Percentiles rank a stretch among this genome's conserved stretches.
phyloP scores from a whole-genome alignment of 116 monocot genomes.

The Thalassia testudinum region DNA sequence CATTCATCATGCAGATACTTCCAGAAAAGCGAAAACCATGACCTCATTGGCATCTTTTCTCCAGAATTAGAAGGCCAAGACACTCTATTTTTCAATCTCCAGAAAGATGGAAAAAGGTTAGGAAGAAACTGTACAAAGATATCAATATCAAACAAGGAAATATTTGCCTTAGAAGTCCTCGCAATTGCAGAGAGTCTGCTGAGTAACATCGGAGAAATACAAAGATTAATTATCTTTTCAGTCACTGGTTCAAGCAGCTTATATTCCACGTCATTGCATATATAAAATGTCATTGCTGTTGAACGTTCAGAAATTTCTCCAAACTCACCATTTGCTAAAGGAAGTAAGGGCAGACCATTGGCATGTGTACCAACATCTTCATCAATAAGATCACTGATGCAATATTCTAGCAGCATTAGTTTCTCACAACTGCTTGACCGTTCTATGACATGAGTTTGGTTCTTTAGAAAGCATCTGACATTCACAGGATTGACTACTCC shows the following conservation, averaged over 20 bases:
- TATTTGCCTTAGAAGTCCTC: conserved; percentile 29
- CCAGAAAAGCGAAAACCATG: conserved; percentile 93
- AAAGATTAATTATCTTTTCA: conserved; percentile 55
- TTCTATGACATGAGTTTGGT: conserved; percentile 13
- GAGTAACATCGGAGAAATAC: conserved; percentile 35
- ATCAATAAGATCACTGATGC: conserved; percentile 55
- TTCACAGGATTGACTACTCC: conserved; percentile 49
- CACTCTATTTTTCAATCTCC: conserved; percentile 62
- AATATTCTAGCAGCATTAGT: conserved; percentile 78
- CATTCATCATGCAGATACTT: conserved; percentile 49
- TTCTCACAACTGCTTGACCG: conserved; percentile 36
- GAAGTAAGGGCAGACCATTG: conserved; percentile 71
- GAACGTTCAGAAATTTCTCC: conserved; percentile 37
- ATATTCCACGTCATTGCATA: conserved; percentile 75
- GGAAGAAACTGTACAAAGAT: conserved; percentile 57
- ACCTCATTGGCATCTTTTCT: conserved; percentile 19
- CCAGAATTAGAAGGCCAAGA: conserved; percentile 43
- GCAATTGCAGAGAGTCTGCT: conserved; percentile 61
- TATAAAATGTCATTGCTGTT: conserved; percentile 30
- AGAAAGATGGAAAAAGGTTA: conserved; percentile 58
- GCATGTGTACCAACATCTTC: conserved; percentile 40
- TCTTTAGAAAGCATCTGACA: conserved; percentile 56
- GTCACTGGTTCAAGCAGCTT: conserved; percentile 38
- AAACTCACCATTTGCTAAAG: conserved; percentile 80
- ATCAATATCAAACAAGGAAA: conserved; percentile 41